Percentiles rank a stretch among this genome's conserved stretches.
These are phyloP conservation scores for Pseudogymnoascus sp. DNA, from an alignment of 2,329 filamentous ascomycete species.

Conservation along the genomic window DNA sequence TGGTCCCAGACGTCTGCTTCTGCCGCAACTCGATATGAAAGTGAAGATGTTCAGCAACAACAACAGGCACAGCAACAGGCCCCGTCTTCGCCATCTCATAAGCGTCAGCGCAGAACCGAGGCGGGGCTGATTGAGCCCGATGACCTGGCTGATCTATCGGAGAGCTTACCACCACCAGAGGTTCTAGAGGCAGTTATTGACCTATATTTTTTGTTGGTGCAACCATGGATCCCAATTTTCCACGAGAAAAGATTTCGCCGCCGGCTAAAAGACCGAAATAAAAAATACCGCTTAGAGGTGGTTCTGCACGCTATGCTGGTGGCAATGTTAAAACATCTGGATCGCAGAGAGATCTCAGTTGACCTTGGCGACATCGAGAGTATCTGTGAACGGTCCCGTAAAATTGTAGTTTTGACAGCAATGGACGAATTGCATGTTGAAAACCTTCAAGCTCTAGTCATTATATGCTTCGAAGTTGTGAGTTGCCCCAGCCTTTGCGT, in stretches of 20 bases:
- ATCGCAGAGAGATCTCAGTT: background rate
- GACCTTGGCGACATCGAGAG: background rate
- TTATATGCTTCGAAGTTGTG: conserved; percentile 32
- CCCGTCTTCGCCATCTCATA: background rate
- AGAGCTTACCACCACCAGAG: conserved; percentile 7
- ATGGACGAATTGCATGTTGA: conserved; percentile 12
- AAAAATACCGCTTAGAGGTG: conserved; percentile 15
- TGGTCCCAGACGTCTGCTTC: conserved; percentile 16
- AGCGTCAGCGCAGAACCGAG: conserved; percentile 19
- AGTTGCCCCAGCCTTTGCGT: conserved; percentile 7
- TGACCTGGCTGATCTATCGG: conserved; percentile 12
- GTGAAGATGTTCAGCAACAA: conserved; percentile 12
- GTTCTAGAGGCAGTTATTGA: conserved; percentile 15
- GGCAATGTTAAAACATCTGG: background rate
- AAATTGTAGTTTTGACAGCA: conserved; percentile 11
- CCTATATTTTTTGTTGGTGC: conserved; percentile 15
- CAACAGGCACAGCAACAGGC: background rate
- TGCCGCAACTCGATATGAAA: conserved; percentile 21
- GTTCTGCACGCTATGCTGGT: conserved; percentile 22
- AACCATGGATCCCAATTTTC: conserved; percentile 21
- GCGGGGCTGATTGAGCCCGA: conserved; percentile 18
- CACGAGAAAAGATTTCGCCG: conserved; percentile 14
- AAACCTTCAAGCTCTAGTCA: conserved; percentile 11
- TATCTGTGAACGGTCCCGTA: conserved; percentile 10
- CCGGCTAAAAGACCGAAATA: conserved; percentile 5